Conservation (phyloP, 371 early-diverging fungal species). For the Syncephalastrum monosporum region DNA sequence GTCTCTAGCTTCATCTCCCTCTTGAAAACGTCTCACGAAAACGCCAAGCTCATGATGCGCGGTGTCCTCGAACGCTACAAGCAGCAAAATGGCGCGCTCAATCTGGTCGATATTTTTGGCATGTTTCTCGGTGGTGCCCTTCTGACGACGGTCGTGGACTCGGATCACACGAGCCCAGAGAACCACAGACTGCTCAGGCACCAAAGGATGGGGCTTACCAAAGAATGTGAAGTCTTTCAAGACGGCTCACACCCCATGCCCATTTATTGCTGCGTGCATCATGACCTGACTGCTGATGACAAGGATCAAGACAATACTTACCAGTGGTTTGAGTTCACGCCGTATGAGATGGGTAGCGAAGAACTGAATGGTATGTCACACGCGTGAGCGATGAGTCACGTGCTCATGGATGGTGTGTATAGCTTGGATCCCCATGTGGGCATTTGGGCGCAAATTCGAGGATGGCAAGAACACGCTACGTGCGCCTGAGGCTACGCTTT, state of each 20-base stretch:
- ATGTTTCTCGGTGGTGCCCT: constrained; percentile 59
- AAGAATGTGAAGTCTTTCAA: constrained; percentile 48
- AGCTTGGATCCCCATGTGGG: constrained; percentile 77
- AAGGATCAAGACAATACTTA: constrained; percentile 35
- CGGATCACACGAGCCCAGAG: too few species aligned
- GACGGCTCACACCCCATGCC: constrained; percentile 72
- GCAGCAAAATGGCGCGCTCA: constrained; percentile 46
- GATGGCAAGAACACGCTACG: constrained; percentile 54
- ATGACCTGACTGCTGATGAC: constrained; percentile 22
- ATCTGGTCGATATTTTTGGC: constrained; percentile 72
- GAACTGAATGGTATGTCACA: constrained; percentile 59
- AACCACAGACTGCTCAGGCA: too few species aligned
- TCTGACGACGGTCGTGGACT: constrained; percentile 30
- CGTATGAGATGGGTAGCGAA: constrained; percentile 75
- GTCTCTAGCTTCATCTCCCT: constrained; percentile 33
- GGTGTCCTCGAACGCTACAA: constrained; percentile 53
- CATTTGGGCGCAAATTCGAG: constrained; percentile 70
- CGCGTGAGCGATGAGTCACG: background rate
- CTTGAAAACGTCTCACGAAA: constrained; percentile 32
- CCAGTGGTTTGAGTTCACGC: constrained; percentile 82
- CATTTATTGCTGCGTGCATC: constrained; percentile 73
- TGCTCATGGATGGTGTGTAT: background rate
- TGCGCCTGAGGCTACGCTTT: constrained; percentile 63
- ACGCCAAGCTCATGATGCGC: constrained; percentile 48
- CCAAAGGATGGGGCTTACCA: constrained; percentile 27